Evolutionary conservation across 352 stramenopile species (phyloP), one percentile per base, ranked within the genome.

Genomic region (Ophiocytium majus): DNA sequence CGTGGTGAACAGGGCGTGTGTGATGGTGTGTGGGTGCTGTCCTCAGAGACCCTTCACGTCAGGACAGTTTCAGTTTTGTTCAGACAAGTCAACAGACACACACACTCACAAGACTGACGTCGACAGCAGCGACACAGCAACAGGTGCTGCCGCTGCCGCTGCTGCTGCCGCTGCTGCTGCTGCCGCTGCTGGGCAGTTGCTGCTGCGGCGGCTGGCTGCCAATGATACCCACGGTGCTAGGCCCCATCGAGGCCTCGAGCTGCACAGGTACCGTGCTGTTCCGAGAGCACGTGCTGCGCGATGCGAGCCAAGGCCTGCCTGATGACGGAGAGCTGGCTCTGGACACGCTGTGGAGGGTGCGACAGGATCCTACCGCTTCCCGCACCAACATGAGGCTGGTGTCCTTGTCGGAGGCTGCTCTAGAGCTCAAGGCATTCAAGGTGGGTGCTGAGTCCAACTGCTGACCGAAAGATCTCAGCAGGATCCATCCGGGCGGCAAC

Each of bases 171-270:
- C n/a, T n/a, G n/a, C n/a, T n/a, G n/a, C n/a, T n/a, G n/a, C n/a
- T n/a, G n/a, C n/a, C n/a, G n/a, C n/a, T n/a, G n/a, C n/a, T n/a
- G n/a, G n/a, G n/a, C n/a, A n/a, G n/a, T n/a, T n/a, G n/a, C n/a
- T n/a, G n/a, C n/a, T n/a, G n/a, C n/a, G n/a, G n/a, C n/a, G n/a
- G n/a, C n/a, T n/a, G n/a, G n/a, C n/a, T n/a, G 28, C 57, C 28
- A 43, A 78, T 78, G 66, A 78, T 78, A 17, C 66, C 66, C 14
- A 78, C 66, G 32, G 66, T 78, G 32, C 32, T 43, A 14, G 66
- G 66, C 32, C 5, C 66, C 17, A 14, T 78, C 5, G 66, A 35
- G 32, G 66, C 66, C 5, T 57, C 43, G 5, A 14, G 5, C 5
- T 17, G 5, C 35, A 43, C 32, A 5, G 66, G 66, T 43, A 17